A percentile compares a stretch with the other conserved stretches of the same genome.
phyloP scores from a whole-genome alignment of 305 asterid species.

The Fraxinus albicans region DNA sequence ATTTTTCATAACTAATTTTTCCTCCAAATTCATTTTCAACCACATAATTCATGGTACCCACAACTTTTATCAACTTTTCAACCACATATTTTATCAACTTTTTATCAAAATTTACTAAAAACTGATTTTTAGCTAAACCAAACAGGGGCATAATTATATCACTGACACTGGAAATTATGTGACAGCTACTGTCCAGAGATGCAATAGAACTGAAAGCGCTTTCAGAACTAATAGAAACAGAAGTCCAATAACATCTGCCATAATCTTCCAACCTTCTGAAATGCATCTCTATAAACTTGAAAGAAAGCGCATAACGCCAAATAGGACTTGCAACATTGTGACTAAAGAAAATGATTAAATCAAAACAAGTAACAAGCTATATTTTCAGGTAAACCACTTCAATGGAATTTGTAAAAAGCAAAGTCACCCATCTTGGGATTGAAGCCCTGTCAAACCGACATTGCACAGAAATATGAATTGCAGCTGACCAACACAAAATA shows the following conservation, averaged over 20 bases:
- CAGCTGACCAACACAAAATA: constrained; percentile 3
- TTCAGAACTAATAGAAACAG: neutral
- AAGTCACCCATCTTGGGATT: neutral
- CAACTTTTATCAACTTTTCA: neutral
- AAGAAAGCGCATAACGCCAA: neutral
- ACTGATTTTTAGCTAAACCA: neutral
- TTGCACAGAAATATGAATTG: neutral
- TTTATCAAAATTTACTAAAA: neutral
- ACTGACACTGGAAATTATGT: neutral
- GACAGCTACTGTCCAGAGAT: neutral
- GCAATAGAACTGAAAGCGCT: neutral
- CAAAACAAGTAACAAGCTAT: constrained; percentile 2
- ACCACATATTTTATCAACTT: neutral
- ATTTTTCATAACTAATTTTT: neutral
- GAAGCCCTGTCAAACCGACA: neutral
- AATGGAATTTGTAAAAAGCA: constrained; percentile 6
- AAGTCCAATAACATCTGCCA: constrained; percentile 4
- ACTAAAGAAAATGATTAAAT: neutral
- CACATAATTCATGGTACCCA: neutral
- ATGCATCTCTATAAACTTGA: neutral
- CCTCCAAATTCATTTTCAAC: neutral
- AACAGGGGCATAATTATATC: neutral
- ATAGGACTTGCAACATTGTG: neutral
- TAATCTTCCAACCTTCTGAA: constrained; percentile 10
- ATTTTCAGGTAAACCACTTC: constrained; percentile 7